phyloP scores from a whole-genome alignment of 345 rosid species.

The Euphorbia peplus region DNA sequence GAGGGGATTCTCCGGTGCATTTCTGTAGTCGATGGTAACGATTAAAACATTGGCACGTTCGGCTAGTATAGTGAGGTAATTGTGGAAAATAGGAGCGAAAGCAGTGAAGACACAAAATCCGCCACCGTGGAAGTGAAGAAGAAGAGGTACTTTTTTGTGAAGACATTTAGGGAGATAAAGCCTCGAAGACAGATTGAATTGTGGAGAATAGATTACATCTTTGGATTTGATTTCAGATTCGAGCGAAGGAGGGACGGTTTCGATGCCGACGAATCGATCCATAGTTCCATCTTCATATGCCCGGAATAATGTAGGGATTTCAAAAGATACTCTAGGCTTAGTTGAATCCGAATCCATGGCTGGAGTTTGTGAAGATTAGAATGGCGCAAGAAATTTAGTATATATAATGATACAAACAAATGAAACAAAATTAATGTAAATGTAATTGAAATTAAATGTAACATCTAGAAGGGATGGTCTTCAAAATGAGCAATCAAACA shows the following conservation, averaged over 20 bases:
- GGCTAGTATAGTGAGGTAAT: constrained; percentile 23
- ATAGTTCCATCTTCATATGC: constrained; percentile 39
- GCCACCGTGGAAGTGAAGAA: constrained; percentile 56
- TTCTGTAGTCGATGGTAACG: constrained; percentile 42
- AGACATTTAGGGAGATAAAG: constrained; percentile 38
- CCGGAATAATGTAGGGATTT: constrained; percentile 10
- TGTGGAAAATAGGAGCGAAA: constrained; percentile 29
- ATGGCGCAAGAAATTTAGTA: too few relatives aligned
- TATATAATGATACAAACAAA: too few relatives aligned
- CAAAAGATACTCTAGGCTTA: background rate
- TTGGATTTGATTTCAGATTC: constrained; percentile 41
- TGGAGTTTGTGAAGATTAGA: too few relatives aligned
- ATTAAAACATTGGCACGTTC: constrained; percentile 39
- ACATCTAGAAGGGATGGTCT: too few relatives aligned
- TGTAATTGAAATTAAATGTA: too few relatives aligned
- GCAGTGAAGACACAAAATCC: constrained; percentile 46
- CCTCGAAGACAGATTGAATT: constrained; percentile 38
- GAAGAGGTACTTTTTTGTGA: constrained; percentile 36
- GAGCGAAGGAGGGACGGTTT: constrained; percentile 35
- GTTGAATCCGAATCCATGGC: background rate
- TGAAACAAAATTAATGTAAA: too few relatives aligned
- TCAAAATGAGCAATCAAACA: too few relatives aligned
- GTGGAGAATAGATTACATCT: constrained; percentile 28
- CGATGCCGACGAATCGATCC: constrained; percentile 38
- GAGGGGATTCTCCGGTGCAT: constrained; percentile 46